Evolutionary conservation across 306 rosid genomes (phyloP).

Genomic region (Inga oerstediana): DNA sequence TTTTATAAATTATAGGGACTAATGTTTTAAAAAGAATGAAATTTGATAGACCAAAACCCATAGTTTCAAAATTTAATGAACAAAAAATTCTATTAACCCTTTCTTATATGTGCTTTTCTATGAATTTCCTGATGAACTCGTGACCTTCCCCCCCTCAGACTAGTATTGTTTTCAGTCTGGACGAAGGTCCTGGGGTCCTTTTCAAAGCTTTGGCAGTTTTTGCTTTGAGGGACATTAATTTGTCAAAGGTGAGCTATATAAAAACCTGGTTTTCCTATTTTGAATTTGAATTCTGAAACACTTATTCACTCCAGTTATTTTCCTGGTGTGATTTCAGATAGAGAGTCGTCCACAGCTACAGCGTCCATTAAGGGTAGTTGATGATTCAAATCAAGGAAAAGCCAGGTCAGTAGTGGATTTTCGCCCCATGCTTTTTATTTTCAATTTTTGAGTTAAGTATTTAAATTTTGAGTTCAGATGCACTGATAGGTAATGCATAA

Average conservation of each 20-base stretch:
- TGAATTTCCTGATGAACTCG: constrained; percentile 28
- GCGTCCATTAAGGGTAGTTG: constrained; percentile 74
- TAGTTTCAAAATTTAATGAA: too few species aligned
- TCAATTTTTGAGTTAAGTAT: constrained; percentile 1
- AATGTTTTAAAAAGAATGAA: too few species aligned
- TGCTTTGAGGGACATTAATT: constrained; percentile 74
- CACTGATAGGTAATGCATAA: constrained; percentile 29
- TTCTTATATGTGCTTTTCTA: not conserved
- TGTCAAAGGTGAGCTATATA: constrained; percentile 61
- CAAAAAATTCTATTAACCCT: not conserved
- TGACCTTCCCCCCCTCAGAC: constrained; percentile 53
- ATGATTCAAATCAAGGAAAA: constrained; percentile 77
- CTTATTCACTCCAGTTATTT: constrained; percentile 7
- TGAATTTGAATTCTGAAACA: constrained; percentile 16
- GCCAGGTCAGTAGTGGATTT: constrained; percentile 66
- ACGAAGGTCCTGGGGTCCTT: constrained; percentile 90
- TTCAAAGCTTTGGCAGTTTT: constrained; percentile 92
- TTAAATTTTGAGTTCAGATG: constrained; percentile 3
- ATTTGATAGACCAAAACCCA: too few species aligned
- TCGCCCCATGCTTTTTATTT: constrained; percentile 25
- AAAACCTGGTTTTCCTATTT: constrained; percentile 6
- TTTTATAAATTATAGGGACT: too few species aligned
- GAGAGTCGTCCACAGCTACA: constrained; percentile 66
- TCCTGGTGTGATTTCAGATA: constrained; percentile 29
- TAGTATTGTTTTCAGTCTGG: constrained; percentile 79